Evolutionary conservation across 2,329 filamentous ascomycete genomes (phyloP).

Genomic region (Colletotrichum eleusines): DNA sequence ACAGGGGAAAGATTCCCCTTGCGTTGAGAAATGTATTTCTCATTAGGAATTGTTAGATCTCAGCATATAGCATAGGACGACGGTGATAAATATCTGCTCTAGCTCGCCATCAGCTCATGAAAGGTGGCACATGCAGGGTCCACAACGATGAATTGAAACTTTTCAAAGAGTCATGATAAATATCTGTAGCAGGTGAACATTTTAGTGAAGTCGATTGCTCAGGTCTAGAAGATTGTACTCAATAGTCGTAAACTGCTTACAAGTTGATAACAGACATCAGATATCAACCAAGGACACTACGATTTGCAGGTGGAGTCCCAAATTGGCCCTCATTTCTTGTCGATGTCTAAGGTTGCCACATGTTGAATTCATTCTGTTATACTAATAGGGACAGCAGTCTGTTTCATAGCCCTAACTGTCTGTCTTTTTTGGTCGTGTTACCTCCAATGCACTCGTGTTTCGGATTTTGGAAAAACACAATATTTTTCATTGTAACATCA

Average conservation of each 20-base stretch:
- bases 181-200: too few species aligned
- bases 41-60: background rate
- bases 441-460: too few species aligned
- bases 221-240: too few species aligned
- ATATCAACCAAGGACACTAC: background rate
- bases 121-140: too few species aligned
- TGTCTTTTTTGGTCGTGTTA: too few species aligned
- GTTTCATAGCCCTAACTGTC: background rate
- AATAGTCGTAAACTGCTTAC: background rate
- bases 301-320: background rate
- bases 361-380: background rate
- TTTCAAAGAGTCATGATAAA: background rate
- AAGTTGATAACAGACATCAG: background rate
- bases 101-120: too few species aligned
- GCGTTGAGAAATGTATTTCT: too few species aligned
- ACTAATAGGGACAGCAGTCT: too few species aligned
- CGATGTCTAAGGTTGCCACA: background rate
- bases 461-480: background rate
- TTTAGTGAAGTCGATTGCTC: too few species aligned
- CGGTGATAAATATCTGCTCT: background rate
- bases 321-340: background rate
- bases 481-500: background rate
- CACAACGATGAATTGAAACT: too few species aligned
- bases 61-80: rapidly evolving
- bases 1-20: background rate